phyloP scores from a whole-genome alignment of 148 eudicot species.

The Silene uniflora region DNA sequence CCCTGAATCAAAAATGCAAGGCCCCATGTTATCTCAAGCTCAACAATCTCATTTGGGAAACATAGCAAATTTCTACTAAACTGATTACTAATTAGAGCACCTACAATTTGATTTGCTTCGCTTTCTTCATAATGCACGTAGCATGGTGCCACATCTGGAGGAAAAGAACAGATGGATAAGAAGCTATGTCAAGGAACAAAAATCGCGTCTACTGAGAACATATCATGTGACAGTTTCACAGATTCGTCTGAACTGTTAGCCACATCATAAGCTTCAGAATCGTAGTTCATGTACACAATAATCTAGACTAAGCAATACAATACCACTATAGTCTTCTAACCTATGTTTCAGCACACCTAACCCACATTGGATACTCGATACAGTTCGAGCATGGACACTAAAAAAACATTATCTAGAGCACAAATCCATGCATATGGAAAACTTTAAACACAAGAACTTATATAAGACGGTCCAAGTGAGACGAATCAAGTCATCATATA shows the following conservation, averaged over 20 bases:
- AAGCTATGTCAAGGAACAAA: neutral
- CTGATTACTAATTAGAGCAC: slow-evolving; percentile 24
- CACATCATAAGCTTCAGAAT: neutral
- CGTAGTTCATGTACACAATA: neutral
- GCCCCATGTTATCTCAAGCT: slow-evolving; percentile 8
- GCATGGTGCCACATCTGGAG: slow-evolving; percentile 98
- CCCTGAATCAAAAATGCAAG: slow-evolving; percentile 31
- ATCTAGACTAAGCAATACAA: slow-evolving; percentile 1
- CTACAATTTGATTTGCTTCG: slow-evolving; percentile 84
- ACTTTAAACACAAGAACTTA: neutral
- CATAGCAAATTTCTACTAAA: neutral
- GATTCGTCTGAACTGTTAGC: no score
- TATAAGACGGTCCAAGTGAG: neutral
- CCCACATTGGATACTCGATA: neutral
- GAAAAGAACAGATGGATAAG: slow-evolving; percentile 20
- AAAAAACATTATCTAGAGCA: neutral
- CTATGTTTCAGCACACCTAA: neutral
- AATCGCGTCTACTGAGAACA: neutral
- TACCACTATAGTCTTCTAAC: neutral
- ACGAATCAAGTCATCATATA: neutral
- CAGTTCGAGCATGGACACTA: neutral
- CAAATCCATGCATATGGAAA: neutral
- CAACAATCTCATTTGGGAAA: neutral
- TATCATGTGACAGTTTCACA: neutral
- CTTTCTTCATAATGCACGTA: slow-evolving; percentile 69